Evolutionary conservation across 2,329 filamentous ascomycete species (phyloP), one percentile per base, ranked within the genome.

Genomic region (Ophiostoma himal-ulmi): DNA sequence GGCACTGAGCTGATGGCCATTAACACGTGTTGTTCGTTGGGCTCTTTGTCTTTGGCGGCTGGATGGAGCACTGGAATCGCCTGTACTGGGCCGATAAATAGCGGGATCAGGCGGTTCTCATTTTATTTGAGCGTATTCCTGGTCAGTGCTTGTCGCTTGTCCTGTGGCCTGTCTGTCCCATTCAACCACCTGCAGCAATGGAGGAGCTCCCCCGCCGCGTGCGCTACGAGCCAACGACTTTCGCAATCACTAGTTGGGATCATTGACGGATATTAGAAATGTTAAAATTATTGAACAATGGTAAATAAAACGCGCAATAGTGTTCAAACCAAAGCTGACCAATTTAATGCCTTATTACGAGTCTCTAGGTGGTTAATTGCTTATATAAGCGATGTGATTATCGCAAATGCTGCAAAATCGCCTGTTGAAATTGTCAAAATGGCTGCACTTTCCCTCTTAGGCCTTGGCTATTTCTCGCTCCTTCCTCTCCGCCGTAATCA

Each of bases 401-500:
- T 48, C 20, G 41, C 44, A 48, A 48, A 48, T 48, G 44, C 44
- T 48, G 44, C n/a, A 48, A 48, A 48, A 48, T n/a, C 44, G 17
- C 5, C 17, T 20, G 44, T 48, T 30, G 6, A 6, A n/a, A 48
- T 20, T 20, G 60, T 14, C n/a, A n/a, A 20, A 62, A 64, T 64
- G 57, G 30, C 30, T 37, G 60, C 34, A 36, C 60, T 36, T 37
- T 64, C 60, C 60, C 34, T 36, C 52, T 26, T 57, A 17, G 44
- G 44, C 57, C 57, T 62, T 30, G 22, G 26, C 57, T 22, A 26
- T 62, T 64, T 17, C 30, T 64, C 60, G 60, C 30, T 39, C 30
- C 30, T 64, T 64, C 30, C 36, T 37, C 62, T 14, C 65, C 65
- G 20, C 65, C 65, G 65, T 67, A 67, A 67, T 67, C 65, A 67